Conservation (phyloP, 2,329 filamentous ascomycete genomes). For the Exophiala aquamarina region DNA sequence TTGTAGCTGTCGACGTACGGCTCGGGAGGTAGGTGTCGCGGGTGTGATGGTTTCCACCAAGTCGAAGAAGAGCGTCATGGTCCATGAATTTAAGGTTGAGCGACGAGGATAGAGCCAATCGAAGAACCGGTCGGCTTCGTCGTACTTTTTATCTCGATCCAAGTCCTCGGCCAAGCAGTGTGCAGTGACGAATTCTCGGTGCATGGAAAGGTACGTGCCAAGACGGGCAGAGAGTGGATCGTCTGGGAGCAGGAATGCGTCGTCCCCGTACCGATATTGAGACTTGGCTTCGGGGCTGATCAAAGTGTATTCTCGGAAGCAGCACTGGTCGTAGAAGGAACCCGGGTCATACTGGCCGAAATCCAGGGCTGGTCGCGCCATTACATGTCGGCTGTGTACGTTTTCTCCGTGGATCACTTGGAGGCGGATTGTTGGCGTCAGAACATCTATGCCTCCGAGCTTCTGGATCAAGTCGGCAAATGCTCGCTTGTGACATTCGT, state of each 20-base stretch:
- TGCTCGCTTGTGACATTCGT: not conserved
- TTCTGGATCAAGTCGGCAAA: conserved; percentile 5
- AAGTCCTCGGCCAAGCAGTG: not conserved
- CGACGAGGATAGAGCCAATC: conserved; percentile 9
- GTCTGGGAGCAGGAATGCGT: conserved; percentile 10
- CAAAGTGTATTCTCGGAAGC: conserved; percentile 1
- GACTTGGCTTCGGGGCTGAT: not conserved
- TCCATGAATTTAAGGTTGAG: conserved; percentile 6
- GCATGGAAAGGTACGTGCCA: conserved; percentile 2
- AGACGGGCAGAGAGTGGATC: conserved; percentile 10
- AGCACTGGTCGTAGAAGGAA: conserved; percentile 3
- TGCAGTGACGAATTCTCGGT: conserved; percentile 14
- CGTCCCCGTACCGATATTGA: conserved; percentile 10
- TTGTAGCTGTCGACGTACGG: conserved; percentile 8
- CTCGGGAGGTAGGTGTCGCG: conserved; percentile 6
- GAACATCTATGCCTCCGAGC: conserved; percentile 5
- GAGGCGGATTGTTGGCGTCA: not conserved
- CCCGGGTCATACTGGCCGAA: conserved; percentile 6
- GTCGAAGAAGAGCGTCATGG: conserved; percentile 11
- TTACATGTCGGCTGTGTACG: conserved; percentile 3
- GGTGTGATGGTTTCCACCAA: conserved; percentile 5
- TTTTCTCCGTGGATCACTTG: conserved; percentile 6
- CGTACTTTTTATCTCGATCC: not conserved
- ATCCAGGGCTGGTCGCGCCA: conserved; percentile 6
- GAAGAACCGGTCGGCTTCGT: not conserved